phyloP scores from a whole-genome alignment of 495 filamentous ascomycete species.

The Neurospora sp. region DNA sequence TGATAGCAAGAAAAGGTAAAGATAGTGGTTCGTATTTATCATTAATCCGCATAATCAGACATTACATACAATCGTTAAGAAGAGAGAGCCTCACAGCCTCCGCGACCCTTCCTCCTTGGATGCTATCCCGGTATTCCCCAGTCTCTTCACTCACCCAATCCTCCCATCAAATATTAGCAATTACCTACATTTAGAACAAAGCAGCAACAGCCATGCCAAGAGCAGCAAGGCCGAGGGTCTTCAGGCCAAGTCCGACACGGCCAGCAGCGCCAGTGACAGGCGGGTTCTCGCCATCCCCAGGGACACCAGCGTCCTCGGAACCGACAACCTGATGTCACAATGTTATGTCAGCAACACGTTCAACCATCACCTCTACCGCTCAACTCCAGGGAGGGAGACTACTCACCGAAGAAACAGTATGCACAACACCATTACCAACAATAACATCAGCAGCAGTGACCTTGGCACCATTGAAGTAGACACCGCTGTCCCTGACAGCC shows the following conservation, averaged over 20 bases:
- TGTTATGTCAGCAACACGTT: background rate
- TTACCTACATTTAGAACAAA: background rate
- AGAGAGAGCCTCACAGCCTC: background rate
- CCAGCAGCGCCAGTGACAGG: background rate
- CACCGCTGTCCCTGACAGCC: conserved; percentile 14
- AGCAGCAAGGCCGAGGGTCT: background rate
- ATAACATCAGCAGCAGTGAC: conserved; percentile 24
- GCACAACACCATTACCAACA: conserved; percentile 28
- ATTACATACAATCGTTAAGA: background rate
- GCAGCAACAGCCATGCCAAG: background rate
- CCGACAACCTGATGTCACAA: background rate
- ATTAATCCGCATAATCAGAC: background rate
- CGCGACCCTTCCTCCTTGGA: background rate
- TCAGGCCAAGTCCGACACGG: background rate
- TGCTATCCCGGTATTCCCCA: no score
- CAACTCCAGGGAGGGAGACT: background rate
- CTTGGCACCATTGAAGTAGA: conserved; percentile 26
- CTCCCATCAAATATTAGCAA: background rate
- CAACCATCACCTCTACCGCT: background rate
- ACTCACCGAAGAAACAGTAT: conserved; percentile 28
- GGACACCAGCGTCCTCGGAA: background rate
- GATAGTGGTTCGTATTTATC: background rate
- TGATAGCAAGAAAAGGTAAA: background rate
- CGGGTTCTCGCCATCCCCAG: background rate
- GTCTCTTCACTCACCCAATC: background rate